Evolutionary conservation across 2,329 filamentous ascomycete species (phyloP).

Genomic region (Ascochyta clinopodiicola): DNA sequence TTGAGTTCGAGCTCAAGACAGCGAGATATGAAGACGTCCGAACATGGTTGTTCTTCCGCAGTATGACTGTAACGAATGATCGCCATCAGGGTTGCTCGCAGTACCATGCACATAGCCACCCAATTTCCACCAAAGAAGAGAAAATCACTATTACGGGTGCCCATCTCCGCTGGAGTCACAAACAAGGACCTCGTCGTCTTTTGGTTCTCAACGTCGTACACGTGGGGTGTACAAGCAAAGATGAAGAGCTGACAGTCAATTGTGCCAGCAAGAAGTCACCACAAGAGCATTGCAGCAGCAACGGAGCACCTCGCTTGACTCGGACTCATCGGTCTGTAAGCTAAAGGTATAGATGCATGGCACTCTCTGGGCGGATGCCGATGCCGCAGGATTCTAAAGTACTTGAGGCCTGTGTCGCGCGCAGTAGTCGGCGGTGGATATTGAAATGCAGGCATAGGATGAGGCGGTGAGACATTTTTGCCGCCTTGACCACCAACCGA

Average conservation of each 20-base stretch:
- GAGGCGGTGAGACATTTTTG: constrained; percentile 18
- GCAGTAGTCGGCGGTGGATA: constrained; percentile 11
- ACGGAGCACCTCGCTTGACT: not conserved
- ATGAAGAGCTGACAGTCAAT: not conserved
- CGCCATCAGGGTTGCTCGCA: not conserved
- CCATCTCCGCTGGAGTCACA: not conserved
- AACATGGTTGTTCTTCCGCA: not conserved
- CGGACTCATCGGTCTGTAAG: constrained; percentile 9
- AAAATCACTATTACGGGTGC: not conserved
- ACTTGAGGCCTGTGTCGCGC: constrained; percentile 8
- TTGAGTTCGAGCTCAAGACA: too few relatives aligned
- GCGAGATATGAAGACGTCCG: too few relatives aligned
- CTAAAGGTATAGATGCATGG: not conserved
- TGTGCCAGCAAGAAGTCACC: not conserved
- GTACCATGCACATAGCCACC: constrained; percentile 2
- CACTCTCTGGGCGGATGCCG: not conserved
- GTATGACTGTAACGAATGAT: constrained; percentile 9
- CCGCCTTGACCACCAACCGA: constrained; percentile 10
- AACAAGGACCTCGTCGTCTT: not conserved
- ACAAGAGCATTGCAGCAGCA: not conserved
- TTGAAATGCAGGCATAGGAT: not conserved
- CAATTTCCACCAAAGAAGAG: constrained; percentile 1
- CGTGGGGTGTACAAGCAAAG: not conserved
- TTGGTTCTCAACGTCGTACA: not conserved
- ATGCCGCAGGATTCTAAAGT: constrained; percentile 1